These are phyloP conservation scores for Dalbergia cultrata DNA, from an alignment of 306 rosid species.

Conservation along the genomic window DNA sequence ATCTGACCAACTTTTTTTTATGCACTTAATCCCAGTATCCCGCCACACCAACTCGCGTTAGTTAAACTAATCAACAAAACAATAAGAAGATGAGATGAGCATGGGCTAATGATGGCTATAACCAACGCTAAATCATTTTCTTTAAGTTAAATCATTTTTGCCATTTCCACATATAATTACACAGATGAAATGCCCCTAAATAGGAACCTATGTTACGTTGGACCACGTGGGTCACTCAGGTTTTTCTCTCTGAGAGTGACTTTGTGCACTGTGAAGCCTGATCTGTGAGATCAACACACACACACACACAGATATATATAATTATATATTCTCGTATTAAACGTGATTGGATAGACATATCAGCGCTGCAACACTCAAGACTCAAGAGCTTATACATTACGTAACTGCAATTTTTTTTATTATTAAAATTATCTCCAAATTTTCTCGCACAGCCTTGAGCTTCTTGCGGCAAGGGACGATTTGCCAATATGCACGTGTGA, in stretches of 20 bases:
- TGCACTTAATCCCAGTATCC: too few relatives aligned
- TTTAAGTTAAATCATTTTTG: neutral
- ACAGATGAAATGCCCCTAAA: constrained; percentile 16
- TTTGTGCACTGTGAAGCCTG: neutral
- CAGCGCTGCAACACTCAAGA: neutral
- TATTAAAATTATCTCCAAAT: too few relatives aligned
- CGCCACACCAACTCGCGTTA: too few relatives aligned
- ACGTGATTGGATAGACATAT: constrained; percentile 4
- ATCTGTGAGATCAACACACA: neutral
- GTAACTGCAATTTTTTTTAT: neutral
- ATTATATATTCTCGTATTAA: neutral
- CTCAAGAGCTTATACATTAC: neutral
- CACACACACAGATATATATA: neutral
- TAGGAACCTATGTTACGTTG: neutral
- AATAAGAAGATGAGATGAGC: neutral
- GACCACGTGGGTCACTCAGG: constrained; percentile 42
- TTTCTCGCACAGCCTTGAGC: neutral
- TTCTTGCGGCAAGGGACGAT: neutral
- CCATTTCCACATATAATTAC: constrained; percentile 21
- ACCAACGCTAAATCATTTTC: constrained; percentile 6
- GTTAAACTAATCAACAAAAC: too few relatives aligned
- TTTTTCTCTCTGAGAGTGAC: neutral
- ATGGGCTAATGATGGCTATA: neutral
- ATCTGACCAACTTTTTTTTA: too few relatives aligned
- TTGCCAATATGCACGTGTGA: neutral